Percentiles rank a stretch among this genome's conserved stretches.
Evolutionary conservation across 75 land plant genomes (phyloP).

Genomic region (Cryptomeria japonica): DNA sequence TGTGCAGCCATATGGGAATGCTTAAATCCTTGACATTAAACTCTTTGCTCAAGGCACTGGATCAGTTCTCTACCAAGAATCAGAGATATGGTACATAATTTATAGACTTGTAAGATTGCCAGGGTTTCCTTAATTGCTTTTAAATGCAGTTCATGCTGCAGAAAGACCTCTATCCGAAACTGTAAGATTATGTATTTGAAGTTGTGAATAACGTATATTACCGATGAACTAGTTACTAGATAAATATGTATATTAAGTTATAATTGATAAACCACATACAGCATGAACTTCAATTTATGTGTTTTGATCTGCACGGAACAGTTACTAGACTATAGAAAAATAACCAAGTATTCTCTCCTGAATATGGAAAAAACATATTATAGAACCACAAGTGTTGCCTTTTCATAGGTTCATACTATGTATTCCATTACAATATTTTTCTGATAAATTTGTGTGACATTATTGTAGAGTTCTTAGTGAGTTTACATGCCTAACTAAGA

Average conservation of each 20-base stretch:
- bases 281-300: not conserved
- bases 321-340: not conserved
- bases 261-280: not conserved
- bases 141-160: not conserved
- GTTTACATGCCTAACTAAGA: not conserved
- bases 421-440: not conserved
- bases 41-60: conserved; percentile 6
- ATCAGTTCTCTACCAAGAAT: conserved; percentile 7
- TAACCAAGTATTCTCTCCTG: not conserved
- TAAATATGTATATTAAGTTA: not conserved
- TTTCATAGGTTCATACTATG: not conserved
- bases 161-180: not conserved
- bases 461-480: not conserved
- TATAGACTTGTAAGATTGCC: not conserved
- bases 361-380: not conserved
- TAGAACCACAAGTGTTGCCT: not conserved
- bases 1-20: conserved; percentile 14
- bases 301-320: not conserved
- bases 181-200: not conserved
- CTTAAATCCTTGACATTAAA: conserved; percentile 8
- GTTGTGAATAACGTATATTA: not conserved
- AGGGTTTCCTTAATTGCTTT: not conserved
- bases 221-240: not conserved
- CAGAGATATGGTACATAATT: conserved; percentile 11
- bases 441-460: not conserved